phyloP scores from a whole-genome alignment of 2,329 filamentous ascomycete genomes.

The Arthrobotrys pseudoclavata region DNA sequence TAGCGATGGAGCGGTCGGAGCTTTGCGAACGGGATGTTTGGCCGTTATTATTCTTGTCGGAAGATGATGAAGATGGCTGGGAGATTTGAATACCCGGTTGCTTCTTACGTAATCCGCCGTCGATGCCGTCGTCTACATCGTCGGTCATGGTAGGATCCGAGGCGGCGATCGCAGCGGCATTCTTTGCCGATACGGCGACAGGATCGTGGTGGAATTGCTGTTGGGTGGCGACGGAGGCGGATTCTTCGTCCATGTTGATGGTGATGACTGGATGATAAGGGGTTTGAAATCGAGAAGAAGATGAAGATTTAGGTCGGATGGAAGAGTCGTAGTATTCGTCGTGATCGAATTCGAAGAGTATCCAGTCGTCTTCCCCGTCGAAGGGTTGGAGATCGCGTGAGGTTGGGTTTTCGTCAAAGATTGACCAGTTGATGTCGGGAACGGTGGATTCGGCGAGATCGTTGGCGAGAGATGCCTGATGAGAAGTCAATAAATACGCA shows the following conservation, averaged over 20 bases:
- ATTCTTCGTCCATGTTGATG: constrained; percentile 59
- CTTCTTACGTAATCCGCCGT: constrained; percentile 55
- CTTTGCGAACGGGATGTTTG: constrained; percentile 49
- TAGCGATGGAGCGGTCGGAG: constrained; percentile 35
- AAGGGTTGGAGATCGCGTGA: constrained; percentile 58
- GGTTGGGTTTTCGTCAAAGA: constrained; percentile 60
- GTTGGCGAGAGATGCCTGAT: constrained; percentile 51
- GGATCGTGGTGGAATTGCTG: constrained; percentile 56
- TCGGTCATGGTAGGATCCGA: constrained; percentile 31
- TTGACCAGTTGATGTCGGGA: constrained; percentile 59
- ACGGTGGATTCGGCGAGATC: constrained; percentile 58
- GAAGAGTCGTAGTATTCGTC: constrained; percentile 58
- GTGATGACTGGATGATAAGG: constrained; percentile 23
- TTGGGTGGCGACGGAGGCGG: constrained; percentile 25
- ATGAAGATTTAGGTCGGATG: constrained; percentile 20
- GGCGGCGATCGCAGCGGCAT: constrained; percentile 31
- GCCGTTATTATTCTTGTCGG: constrained; percentile 16
- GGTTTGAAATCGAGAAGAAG: constrained; percentile 14
- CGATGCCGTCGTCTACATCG: constrained; percentile 42
- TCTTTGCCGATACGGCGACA: constrained; percentile 48
- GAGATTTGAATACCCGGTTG: constrained; percentile 43
- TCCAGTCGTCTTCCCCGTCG: constrained; percentile 58
- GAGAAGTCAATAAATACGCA: background rate
- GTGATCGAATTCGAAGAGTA: constrained; percentile 59
- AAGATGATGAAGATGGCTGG: constrained; percentile 14